Percentiles rank a stretch among this genome's conserved stretches.
Evolutionary conservation across 129 eudicot species (phyloP).

Genomic region (Escallonia herrerae): DNA sequence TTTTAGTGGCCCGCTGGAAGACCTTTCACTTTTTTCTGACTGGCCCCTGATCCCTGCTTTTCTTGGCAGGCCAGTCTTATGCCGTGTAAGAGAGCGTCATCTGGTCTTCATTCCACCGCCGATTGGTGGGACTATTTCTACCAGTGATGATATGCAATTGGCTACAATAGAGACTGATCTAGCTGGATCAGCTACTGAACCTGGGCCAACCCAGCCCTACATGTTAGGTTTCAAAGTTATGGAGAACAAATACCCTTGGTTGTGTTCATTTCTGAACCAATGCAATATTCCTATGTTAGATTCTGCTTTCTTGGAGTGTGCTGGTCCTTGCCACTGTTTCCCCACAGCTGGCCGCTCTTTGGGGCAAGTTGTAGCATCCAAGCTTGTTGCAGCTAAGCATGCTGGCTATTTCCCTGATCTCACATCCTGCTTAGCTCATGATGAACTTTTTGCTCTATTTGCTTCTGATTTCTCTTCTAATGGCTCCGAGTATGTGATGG

Average conservation of each 20-base stretch:
- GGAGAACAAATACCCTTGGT: conserved; percentile 69
- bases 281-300: conserved; percentile 81
- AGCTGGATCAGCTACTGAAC: conserved; percentile 32
- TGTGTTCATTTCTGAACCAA: conserved; percentile 75
- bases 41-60: conserved; percentile 98
- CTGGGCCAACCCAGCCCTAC: conserved; percentile 38
- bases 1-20: conserved; percentile 56
- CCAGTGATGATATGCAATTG: conserved; percentile 20
- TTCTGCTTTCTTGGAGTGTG: conserved; percentile 77
- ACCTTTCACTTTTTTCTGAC: conserved; percentile 76
- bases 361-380: conserved; percentile 70
- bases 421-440: conserved; percentile 50
- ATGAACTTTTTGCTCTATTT: conserved; percentile 59
- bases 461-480: conserved; percentile 65
- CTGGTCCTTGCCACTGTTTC: conserved; percentile 49
- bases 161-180: conserved; percentile 29
- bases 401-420: conserved; percentile 85
- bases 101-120: conserved; percentile 79
- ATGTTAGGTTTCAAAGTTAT: conserved; percentile 39
- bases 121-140: conserved; percentile 20
- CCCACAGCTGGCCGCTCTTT: conserved; percentile 57
- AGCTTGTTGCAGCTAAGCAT: conserved; percentile 79
- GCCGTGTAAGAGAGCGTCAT: conserved; percentile 82
- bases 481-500: conserved; percentile 58
- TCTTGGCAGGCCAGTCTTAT: conserved; percentile 90